These are phyloP conservation scores for Cenchrus purpureus DNA, from an alignment of 176 grass and related monocot species.

Conservation along the genomic window DNA sequence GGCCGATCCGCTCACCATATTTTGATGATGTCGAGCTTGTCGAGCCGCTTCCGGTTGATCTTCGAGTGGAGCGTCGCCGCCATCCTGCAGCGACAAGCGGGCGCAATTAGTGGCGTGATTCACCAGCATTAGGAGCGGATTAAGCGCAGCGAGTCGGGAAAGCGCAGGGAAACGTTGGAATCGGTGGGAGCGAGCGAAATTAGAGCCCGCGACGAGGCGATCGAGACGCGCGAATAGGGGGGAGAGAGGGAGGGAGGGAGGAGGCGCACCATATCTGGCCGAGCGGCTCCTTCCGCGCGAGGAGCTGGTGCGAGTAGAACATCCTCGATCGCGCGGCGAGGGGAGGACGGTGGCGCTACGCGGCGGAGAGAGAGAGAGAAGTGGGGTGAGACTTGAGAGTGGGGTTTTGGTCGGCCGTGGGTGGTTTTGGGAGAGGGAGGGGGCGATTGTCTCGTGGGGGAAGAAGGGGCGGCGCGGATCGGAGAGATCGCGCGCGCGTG, in stretches of 20 bases:
- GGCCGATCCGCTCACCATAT: constrained; percentile 61
- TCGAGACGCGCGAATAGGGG: not conserved
- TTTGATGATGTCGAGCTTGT: constrained; percentile 90
- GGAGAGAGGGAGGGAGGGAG: not conserved
- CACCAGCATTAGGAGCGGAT: constrained; percentile 10
- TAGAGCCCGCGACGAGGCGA: not conserved
- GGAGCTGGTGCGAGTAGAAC: constrained; percentile 96
- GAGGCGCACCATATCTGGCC: constrained; percentile 85
- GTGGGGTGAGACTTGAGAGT: not conserved
- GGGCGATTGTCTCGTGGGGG: not conserved
- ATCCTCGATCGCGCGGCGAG: constrained; percentile 32
- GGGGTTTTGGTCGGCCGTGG: constrained; percentile 13
- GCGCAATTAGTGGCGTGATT: not conserved
- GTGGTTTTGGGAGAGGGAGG: not conserved
- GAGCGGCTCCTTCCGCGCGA: constrained; percentile 84
- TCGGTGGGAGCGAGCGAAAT: not conserved
- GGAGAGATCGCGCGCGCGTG: not conserved
- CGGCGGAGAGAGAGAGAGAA: not conserved
- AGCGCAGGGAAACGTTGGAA: not conserved
- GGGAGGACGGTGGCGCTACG: not conserved
- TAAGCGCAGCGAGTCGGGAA: not conserved
- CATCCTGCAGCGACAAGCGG: constrained; percentile 59
- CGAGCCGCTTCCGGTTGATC: constrained; percentile 81
- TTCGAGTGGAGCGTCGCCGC: constrained; percentile 85
- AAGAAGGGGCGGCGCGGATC: constrained; percentile 14